phyloP scores from a whole-genome alignment of 441 rosid species.

The Gossypium aridum region DNA sequence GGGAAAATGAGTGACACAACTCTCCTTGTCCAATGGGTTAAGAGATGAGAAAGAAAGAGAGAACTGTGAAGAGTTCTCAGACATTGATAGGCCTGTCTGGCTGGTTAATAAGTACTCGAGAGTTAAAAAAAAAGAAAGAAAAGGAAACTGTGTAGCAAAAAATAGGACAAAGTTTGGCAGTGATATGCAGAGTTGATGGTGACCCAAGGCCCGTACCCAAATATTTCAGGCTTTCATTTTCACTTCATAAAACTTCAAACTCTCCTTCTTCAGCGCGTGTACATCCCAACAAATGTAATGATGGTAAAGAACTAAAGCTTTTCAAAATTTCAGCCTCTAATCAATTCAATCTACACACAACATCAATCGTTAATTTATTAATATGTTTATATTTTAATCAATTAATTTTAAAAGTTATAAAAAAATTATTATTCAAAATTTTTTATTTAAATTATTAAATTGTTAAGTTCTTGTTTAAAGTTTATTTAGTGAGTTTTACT shows the following conservation, averaged over 20 bases:
- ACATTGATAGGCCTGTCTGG: background rate
- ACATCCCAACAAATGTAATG: too few relatives aligned
- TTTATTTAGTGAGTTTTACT: too few relatives aligned
- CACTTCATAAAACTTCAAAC: background rate
- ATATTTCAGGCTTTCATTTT: background rate
- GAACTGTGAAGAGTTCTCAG: background rate
- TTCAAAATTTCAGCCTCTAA: too few relatives aligned
- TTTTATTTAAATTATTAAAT: too few relatives aligned
- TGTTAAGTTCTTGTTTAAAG: too few relatives aligned
- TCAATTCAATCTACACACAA: too few relatives aligned
- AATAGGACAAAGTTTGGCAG: constrained; percentile 32
- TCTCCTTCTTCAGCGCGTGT: background rate
- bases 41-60: background rate
- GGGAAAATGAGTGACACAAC: background rate
- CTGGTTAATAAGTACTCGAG: background rate
- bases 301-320: too few relatives aligned
- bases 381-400: too few relatives aligned
- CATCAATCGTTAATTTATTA: too few relatives aligned
- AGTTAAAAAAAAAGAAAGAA: background rate
- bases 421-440: too few relatives aligned
- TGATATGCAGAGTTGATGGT: constrained; percentile 13
- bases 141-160: constrained; percentile 18
- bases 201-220: constrained; percentile 19
- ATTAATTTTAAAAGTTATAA: too few relatives aligned
- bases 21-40: constrained; percentile 12